Conservation (phyloP, 345 rosid genomes). For the Linum lewisii region DNA sequence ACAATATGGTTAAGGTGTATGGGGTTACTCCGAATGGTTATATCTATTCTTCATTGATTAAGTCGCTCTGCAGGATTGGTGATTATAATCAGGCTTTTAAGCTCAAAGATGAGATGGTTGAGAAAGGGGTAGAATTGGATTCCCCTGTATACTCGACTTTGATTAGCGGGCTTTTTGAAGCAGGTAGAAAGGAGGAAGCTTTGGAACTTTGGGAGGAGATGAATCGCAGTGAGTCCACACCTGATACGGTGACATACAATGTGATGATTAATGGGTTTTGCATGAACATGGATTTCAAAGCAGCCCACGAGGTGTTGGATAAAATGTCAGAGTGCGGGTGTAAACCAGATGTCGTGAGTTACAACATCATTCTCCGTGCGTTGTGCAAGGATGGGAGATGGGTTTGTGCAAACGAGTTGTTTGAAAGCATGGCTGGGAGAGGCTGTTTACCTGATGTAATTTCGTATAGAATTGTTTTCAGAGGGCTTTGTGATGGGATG, state of each 20-base stretch:
- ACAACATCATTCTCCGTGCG: slow-evolving; percentile 45
- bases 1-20: slow-evolving; percentile 37
- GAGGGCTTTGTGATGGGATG: slow-evolving; percentile 42
- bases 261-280: slow-evolving; percentile 49
- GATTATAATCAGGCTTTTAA: slow-evolving; percentile 40
- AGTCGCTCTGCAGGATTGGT: slow-evolving; percentile 38
- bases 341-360: slow-evolving; percentile 58
- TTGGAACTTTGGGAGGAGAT: slow-evolving; percentile 42
- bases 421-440: slow-evolving; percentile 74
- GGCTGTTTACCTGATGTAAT: slow-evolving; percentile 63
- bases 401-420: slow-evolving; percentile 52
- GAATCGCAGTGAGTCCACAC: slow-evolving; percentile 42
- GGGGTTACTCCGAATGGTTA: slow-evolving; percentile 31
- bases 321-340: slow-evolving; percentile 46
- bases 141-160: slow-evolving; percentile 47
- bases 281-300: slow-evolving; percentile 38
- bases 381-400: slow-evolving; percentile 49
- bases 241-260: slow-evolving; percentile 54
- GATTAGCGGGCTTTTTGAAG: slow-evolving; percentile 38
- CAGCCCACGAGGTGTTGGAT: slow-evolving; percentile 43
- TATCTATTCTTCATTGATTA: slow-evolving; percentile 44
- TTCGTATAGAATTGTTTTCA: slow-evolving; percentile 67
- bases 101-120: slow-evolving; percentile 61
- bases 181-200: slow-evolving; percentile 49
- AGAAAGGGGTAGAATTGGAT: slow-evolving; percentile 32